Evolutionary conservation across 2,329 filamentous ascomycete genomes (phyloP), one percentile per base, ranked within the genome.

Genomic region (Exophiala alcalophila): DNA sequence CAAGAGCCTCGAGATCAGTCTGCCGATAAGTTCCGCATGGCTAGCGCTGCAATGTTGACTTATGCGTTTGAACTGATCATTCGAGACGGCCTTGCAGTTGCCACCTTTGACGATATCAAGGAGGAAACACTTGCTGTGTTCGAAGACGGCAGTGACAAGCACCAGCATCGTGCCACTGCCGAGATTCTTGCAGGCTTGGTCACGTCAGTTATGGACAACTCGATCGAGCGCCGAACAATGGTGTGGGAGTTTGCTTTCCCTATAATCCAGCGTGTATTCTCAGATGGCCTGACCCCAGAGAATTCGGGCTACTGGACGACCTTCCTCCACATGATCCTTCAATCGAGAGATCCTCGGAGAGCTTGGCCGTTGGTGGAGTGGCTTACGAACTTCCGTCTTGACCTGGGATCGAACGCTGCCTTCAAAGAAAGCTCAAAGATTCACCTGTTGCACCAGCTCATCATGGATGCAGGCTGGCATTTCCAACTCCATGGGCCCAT

Each of bases 391-490:
- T 97, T 97, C 77, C 79, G 88, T 20, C 74, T 98, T 7, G 92
- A 98, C 61, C 91, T 97, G 83, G 74, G 80, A 4, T 96, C 91
- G 0, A 96, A 97, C 61, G 92, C 94, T 3, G 92, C 92, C 0
- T 98, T 98, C 76, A 98, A 98, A 64, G 94, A 98, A 63, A 95
- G 91, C 41, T 94, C 91, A 19, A 96, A 97, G 69, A 87, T 98
- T 11, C 84, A 92, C 53, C 71, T 98, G 20, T 73, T 98, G 12
- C 88, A 96, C 55, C 88, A 94, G 54, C 78, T 86, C 50, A 85
- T 98, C 46, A 81, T 82, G 30, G 89, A 95, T 57, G 79, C 83
- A 24, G 92, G 92, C 1, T 98, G 94, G 92, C 92, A 98, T 64
- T 98, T 96, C 73, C 88, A 88, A 50, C 73, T 88, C 8, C 87